These are phyloP conservation scores for Suillus variegatus DNA, from an alignment of 768 basidiomycete species.

Conservation along the genomic window DNA sequence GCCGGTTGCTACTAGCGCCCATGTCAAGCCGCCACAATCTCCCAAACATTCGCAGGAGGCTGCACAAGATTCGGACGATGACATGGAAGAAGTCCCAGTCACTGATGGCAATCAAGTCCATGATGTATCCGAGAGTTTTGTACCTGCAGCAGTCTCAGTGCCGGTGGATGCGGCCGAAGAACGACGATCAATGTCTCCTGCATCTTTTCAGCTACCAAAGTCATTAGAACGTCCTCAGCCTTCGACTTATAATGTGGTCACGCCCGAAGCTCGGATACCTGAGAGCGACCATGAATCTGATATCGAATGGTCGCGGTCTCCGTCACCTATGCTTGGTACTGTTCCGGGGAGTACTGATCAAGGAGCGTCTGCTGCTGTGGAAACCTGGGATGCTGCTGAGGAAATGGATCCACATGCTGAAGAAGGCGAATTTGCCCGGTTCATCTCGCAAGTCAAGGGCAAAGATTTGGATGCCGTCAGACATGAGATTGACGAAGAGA, in stretches of 20 bases:
- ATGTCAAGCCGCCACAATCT: neutral
- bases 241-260: constrained; percentile 14
- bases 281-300: constrained; percentile 28
- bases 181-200: neutral
- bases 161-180: constrained; percentile 16
- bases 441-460: constrained; percentile 90
- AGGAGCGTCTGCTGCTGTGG: constrained; percentile 25
- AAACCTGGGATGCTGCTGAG: constrained; percentile 80
- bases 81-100: constrained; percentile 40
- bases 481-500: constrained; percentile 91
- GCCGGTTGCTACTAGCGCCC: constrained; percentile 2
- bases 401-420: constrained; percentile 82
- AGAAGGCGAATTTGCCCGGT: constrained; percentile 88
- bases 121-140: neutral
- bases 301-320: constrained; percentile 41
- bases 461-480: constrained; percentile 79
- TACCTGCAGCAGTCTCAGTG: constrained; percentile 9
- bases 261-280: constrained; percentile 2
- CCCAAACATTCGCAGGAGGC: neutral
- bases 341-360: constrained; percentile 4
- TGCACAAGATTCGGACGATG: constrained; percentile 33
- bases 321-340: constrained; percentile 29
- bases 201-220: constrained; percentile 10
- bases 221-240: constrained; percentile 6
- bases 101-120: neutral